Percentiles rank a stretch among this genome's conserved stretches.
Evolutionary conservation across 2,329 filamentous ascomycete genomes (phyloP).

Genomic region (Colletotrichum incanum): DNA sequence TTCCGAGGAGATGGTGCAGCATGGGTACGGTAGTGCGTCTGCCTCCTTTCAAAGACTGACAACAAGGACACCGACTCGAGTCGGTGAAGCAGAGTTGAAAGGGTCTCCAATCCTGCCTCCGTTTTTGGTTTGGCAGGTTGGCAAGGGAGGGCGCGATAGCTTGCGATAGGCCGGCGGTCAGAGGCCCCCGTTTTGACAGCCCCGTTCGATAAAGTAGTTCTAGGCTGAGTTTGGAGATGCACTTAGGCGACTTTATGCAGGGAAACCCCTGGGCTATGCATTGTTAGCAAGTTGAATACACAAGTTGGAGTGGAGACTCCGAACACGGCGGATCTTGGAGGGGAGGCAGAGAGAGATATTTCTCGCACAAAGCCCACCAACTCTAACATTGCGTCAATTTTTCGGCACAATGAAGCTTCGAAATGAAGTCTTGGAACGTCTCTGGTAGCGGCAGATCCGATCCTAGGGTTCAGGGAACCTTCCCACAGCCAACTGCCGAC

Average conservation of each 20-base stretch:
- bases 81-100: constrained; percentile 31
- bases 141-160: constrained; percentile 29
- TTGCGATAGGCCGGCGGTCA: constrained; percentile 29
- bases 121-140: constrained; percentile 17
- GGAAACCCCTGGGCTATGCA: constrained; percentile 12
- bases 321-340: constrained; percentile 24
- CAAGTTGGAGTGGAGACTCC: constrained; percentile 16
- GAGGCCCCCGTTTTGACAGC: constrained; percentile 17
- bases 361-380: constrained; percentile 13
- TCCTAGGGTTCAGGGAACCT: constrained; percentile 3
- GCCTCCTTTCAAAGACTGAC: constrained; percentile 10
- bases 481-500: constrained; percentile 15
- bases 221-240: constrained; percentile 14
- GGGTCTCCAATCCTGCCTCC: neutral
- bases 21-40: neutral
- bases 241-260: constrained; percentile 29
- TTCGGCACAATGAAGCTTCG: neutral
- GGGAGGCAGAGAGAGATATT: constrained; percentile 1
- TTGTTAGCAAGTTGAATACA: neutral
- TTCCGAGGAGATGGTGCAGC: constrained; percentile 34
- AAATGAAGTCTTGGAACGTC: neutral
- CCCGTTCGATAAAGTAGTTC: constrained; percentile 24
- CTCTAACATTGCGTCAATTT: constrained; percentile 31
- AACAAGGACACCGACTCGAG: constrained; percentile 32
- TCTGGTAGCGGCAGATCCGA: constrained; percentile 9